A percentile compares a stretch with the other conserved stretches of the same genome.
Conservation (phyloP, 2,329 filamentous ascomycete genomes). For the Microdochium paspali region DNA sequence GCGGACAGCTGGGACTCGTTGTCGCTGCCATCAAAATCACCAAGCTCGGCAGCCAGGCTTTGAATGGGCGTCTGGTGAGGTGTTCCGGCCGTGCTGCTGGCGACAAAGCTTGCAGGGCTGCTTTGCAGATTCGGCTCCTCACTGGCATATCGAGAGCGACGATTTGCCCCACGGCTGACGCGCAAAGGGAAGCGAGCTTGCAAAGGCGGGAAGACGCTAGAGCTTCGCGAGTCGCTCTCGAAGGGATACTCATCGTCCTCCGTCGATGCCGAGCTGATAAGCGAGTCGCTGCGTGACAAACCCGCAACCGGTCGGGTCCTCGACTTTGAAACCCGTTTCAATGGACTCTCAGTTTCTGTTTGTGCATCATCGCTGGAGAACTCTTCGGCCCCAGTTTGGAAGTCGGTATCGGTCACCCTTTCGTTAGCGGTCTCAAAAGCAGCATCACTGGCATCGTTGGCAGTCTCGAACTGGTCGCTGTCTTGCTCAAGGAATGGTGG, state of each 20-base stretch:
- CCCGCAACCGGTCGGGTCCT: conserved; percentile 9
- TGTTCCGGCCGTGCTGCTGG: conserved; percentile 37
- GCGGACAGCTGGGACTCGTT: conserved; percentile 53
- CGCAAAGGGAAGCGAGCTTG: conserved; percentile 64
- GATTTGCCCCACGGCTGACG: conserved; percentile 52
- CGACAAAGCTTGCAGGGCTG: conserved; percentile 48
- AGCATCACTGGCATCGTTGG: conserved; percentile 63
- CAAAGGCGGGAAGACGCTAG: conserved; percentile 46
- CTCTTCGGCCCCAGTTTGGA: conserved; percentile 87
- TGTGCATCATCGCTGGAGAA: conserved; percentile 59
- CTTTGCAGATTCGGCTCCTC: conserved; percentile 48
- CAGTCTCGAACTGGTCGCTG: conserved; percentile 69
- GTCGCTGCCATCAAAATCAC: conserved; percentile 67
- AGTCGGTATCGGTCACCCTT: conserved; percentile 80
- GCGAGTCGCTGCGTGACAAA: conserved; percentile 43
- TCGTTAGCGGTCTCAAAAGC: conserved; percentile 67
- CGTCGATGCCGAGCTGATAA: conserved; percentile 81
- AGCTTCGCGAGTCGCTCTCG: conserved; percentile 48
- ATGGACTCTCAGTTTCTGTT: conserved; percentile 72
- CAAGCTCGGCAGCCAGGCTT: conserved; percentile 86
- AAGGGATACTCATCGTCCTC: conserved; percentile 60
- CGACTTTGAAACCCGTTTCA: conserved; percentile 23
- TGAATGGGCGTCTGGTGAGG: conserved; percentile 47
- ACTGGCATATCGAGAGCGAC: conserved; percentile 51
- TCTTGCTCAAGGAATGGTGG: conserved; percentile 22